Evolutionary conservation across 768 basidiomycete genomes (phyloP), one percentile per base, ranked within the genome.

Genomic region (Tylopilus intermedius): DNA sequence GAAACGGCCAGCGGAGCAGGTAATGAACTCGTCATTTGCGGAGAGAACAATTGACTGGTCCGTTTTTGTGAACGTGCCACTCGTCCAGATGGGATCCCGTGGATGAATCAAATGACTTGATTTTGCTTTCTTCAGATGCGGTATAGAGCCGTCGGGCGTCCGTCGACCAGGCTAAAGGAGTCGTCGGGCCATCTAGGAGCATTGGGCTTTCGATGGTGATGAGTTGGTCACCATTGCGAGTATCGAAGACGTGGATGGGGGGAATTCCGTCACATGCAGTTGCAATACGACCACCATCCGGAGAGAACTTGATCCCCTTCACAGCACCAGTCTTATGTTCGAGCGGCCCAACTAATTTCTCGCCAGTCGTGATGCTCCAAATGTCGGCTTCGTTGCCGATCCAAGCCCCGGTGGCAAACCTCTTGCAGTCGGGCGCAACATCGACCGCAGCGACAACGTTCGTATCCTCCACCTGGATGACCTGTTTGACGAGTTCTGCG

Each of bases 151-250:
- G 11, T 24, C 37, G 24, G 4, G 38, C 29, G 7, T 41, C n/a
- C 1, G 0, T 9, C 8, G 45, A 42, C 51, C 51, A 53, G 2
- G 30, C 51, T 15, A 53, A 2, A 9, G 44, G 44, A 14, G 21
- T 46, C 6, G 2, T 9, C 4, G 26, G 10, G 0, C 0, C 5
- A 14, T 0, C 2, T 0, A 1, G 3, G 7, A n/a, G 8, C 4
- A 48, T 13, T 7, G 4, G 1, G 6, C 11, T 18, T 3, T 14
- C 1, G 18, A 49, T 22, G 3, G 9, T 22, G 14, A 43, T 13
- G 21, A 37, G 21, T 2, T 49, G 26, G 26, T 49, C 18, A 2
- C 47, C 52, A 1, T 21, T 49, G 26, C 4, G 26, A n/a, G 14
- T 15, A 27, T 53, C 10, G 6, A 49, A 53, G 18, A 53, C 3